Evolutionary conservation across 441 rosid genomes (phyloP), one percentile per base, ranked within the genome.

Genomic region (Populus hybrid): DNA sequence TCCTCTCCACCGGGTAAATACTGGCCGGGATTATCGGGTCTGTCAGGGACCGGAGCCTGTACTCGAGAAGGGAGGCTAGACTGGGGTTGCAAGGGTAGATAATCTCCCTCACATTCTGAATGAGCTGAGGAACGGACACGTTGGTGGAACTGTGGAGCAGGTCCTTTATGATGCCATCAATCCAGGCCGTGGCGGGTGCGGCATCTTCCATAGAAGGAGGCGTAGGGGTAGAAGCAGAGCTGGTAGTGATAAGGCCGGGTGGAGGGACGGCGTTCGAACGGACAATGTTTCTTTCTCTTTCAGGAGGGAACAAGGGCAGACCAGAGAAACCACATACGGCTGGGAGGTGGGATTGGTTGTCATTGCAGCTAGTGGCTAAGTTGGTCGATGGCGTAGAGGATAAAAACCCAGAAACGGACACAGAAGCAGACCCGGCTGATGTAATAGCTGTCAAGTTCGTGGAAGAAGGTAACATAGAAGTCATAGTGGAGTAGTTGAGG

Each of bases 261-360:
- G 57, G 14, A 21, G 4, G 16, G 26, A 20, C 28, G 30, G 82
- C 69, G 79, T 75, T 70, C 20, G 66, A 23, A 9, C 66, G 28
- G 66, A 63, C 10, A 21, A 75, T 78, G 21, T 40, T 75, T 59
- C 74, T 77, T 8, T 77, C 74, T 67, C 86, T 82, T 70, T 90
- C 95, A 0, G 99, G 89, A 50, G 95, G 94, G 69, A 95, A 95
- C 79, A 95, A 85, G 4, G 99, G 99, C 6, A 95, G 84, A 36
- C 98, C 98, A 14, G 99, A 95, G 81, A 94, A 92, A 75, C 92
- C 95, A 80, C 99, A 95, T n/a, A 95, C 90, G 10, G 96, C 90
- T 8, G 99, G 96, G 23, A 89, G 78, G 23, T 80, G 84, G 8
- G 81, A 72, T 21, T 75, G 77, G 5, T 76, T 69, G 23, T 86